Base-by-base conservation (phyloP, 1,139 yeast species). In the Barnettozyma hawaiiensis region DNA sequence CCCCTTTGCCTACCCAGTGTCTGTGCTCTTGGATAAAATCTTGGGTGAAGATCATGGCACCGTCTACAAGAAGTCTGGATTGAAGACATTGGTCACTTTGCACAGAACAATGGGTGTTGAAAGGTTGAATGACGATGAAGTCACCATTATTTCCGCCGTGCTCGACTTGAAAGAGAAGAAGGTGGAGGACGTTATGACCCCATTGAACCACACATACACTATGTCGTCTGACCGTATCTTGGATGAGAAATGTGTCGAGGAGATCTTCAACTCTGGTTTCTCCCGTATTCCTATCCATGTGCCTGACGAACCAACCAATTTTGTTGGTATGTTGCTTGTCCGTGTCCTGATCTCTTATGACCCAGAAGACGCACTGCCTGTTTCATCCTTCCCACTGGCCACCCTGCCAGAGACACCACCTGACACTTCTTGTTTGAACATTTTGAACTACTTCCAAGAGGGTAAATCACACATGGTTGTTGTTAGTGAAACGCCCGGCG, bases 401-500 rank as follows among this genome's bases (percentile, higher is more conserved):
- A 92, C 97, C 0, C 73, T 92, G 39, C 98, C 98, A 0, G 97
- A 92, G 66, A 92, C 98, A 0, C 80, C 84, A 2, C 83, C 87
- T 28, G 90, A 84, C 42, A 90, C 97, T 2, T 87, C 97, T 5
- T 92, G 97, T 64, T 71, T 92, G 59, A 90, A 92, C 63, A 90
- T 92, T 51, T 73, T 92, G 57, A 92, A 92, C 63, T 92, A 90
- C 64, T 92, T 92, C 72, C 98, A 92, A 65, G 97, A 90, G 63
- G 98, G 98, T 48, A 90, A 89, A 63, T 83, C 96, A 2, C 98
- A 92, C 63, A 92, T 92, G 98, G 92, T 94, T 55, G 82, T 90
- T 34, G 96, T 92, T 11, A 81, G 94, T 53, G 83, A 80, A 48
- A 70, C 72, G 39, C 97, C 97, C 0, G 98, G 98, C 40, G 89